Percentiles rank a stretch among this genome's conserved stretches.
These are phyloP conservation scores for Bocquillonia castaneifolia DNA, from an alignment of 441 rosid genomes.

Conservation along the genomic window DNA sequence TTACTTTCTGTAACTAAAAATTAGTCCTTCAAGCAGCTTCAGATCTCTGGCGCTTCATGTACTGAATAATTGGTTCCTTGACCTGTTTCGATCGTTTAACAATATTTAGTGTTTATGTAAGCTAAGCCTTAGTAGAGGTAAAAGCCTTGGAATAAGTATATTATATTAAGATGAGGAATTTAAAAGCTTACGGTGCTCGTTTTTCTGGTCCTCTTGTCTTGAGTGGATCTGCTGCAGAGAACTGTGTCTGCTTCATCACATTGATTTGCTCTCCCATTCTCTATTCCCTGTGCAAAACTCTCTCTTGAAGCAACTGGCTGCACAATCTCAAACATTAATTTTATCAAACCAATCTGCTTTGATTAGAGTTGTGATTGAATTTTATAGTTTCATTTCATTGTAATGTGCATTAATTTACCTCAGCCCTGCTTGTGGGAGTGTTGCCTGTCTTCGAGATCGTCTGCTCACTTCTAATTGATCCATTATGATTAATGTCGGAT, in stretches of 20 bases:
- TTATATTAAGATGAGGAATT: background rate
- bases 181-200: slow-evolving; percentile 65
- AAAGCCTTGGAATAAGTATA: too few relatives aligned
- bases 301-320: slow-evolving; percentile 85
- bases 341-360: background rate
- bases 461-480: slow-evolving; percentile 55
- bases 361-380: background rate
- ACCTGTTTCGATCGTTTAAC: slow-evolving; percentile 39
- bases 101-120: background rate
- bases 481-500: slow-evolving; percentile 49
- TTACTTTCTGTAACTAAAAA: background rate
- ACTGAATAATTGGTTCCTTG: slow-evolving; percentile 83
- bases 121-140: too few relatives aligned
- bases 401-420: slow-evolving; percentile 30
- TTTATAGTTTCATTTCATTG: background rate
- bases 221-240: slow-evolving; percentile 50
- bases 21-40: slow-evolving; percentile 29
- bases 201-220: slow-evolving; percentile 62
- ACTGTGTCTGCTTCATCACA: slow-evolving; percentile 39
- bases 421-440: slow-evolving; percentile 71
- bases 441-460: slow-evolving; percentile 51
- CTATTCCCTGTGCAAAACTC: slow-evolving; percentile 52
- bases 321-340: slow-evolving; percentile 5
- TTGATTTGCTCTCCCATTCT: slow-evolving; percentile 36
- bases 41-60: slow-evolving; percentile 70